phyloP scores from a whole-genome alignment of 805 yeast species.

The Metschnikowia similis region DNA sequence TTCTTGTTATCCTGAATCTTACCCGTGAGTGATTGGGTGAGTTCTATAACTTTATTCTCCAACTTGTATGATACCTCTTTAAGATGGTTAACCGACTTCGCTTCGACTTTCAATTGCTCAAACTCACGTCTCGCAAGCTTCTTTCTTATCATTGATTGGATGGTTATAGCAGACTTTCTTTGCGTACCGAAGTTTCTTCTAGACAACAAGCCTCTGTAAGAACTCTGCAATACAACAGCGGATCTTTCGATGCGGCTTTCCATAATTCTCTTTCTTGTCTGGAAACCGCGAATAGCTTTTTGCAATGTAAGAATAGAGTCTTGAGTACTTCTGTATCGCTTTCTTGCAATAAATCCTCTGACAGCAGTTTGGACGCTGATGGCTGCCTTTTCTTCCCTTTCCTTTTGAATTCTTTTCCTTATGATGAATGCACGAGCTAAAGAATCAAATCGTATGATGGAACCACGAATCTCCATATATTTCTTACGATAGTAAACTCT shows the following conservation, averaged over 20 bases:
- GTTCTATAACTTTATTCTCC: constrained; percentile 96
- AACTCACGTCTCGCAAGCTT: constrained; percentile 66
- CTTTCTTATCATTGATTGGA: constrained; percentile 78
- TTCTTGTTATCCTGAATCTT: constrained; percentile 80
- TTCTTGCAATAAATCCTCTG: constrained; percentile 53
- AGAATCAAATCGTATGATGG: constrained; percentile 57
- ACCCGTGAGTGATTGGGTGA: constrained; percentile 77
- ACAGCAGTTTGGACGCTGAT: constrained; percentile 62
- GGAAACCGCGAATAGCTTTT: constrained; percentile 46
- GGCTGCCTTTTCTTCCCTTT: constrained; percentile 60
- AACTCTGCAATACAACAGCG: constrained; percentile 68
- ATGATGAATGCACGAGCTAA: constrained; percentile 58
- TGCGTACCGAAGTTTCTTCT: constrained; percentile 47
- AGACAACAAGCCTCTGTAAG: constrained; percentile 64
- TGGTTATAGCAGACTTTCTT: constrained; percentile 55
- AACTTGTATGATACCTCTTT: constrained; percentile 88
- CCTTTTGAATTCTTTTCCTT: constrained; percentile 52
- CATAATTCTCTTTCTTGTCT: constrained; percentile 49
- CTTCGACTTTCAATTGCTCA: constrained; percentile 68
- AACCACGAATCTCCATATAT: constrained; percentile 50
- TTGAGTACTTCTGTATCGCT: constrained; percentile 28
- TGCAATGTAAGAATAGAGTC: constrained; percentile 42
- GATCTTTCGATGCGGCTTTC: constrained; percentile 54
- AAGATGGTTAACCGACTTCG: constrained; percentile 84
- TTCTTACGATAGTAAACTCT: constrained; percentile 58